phyloP scores from a whole-genome alignment of 352 stramenopile genomes.

The Phytophthora constricta region DNA sequence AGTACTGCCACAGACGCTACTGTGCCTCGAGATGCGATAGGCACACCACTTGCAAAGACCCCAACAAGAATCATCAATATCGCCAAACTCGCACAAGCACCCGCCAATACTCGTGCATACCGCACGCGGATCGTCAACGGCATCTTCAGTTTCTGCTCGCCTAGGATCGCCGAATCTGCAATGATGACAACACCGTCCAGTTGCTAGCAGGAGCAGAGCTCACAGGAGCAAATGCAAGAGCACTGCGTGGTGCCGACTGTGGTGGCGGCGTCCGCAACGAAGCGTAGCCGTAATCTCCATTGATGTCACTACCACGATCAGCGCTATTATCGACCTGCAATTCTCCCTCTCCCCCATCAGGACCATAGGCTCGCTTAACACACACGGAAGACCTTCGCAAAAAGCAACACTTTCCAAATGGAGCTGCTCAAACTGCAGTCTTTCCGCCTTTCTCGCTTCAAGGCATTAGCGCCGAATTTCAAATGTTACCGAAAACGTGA shows the following conservation, averaged over 20 bases:
- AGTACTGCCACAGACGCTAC: conserved; percentile 28
- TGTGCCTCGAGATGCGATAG: conserved; percentile 30
- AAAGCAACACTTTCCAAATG: conserved; percentile 1
- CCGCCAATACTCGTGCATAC: conserved; percentile 29
- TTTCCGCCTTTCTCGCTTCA: no score
- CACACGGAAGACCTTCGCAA: no score
- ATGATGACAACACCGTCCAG: conserved; percentile 37
- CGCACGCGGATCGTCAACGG: conserved; percentile 37
- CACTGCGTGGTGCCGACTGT: conserved; percentile 3
- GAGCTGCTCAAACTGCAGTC: no score
- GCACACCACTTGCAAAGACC: conserved; percentile 37
- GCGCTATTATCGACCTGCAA: conserved; percentile 15
- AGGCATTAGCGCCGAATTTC: no score
- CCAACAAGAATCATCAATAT: conserved; percentile 33
- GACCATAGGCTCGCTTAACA: conserved; percentile 4
- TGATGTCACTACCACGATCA: conserved; percentile 25
- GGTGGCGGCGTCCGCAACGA: conserved; percentile 27
- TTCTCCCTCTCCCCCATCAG: conserved; percentile 7
- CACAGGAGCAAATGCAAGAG: no score
- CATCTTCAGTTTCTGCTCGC: conserved; percentile 27
- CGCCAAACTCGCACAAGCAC: conserved; percentile 24
- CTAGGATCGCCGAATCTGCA: conserved; percentile 37
- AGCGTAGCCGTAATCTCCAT: conserved; percentile 23
- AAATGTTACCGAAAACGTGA: no score
- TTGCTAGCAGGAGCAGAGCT: conserved; percentile 21